Base-by-base conservation (phyloP, 352 stramenopile genomes). In the Phytopythium oedochilum region DNA sequence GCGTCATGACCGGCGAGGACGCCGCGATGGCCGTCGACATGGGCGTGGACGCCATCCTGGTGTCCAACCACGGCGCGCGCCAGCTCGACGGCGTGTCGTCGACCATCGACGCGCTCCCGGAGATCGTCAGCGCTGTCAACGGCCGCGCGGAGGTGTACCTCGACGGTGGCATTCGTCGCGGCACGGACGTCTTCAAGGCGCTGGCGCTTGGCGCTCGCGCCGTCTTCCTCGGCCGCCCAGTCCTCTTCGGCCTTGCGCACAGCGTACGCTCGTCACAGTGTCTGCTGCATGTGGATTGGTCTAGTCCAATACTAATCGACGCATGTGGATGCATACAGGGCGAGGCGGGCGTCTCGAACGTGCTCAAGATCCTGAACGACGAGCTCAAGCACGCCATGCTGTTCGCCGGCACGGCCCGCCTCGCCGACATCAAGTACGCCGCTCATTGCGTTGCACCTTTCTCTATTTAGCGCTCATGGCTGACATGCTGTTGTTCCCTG, bases 121-220 rank as follows among this genome's bases (percentile, higher is more conserved):
- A 96, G 38, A 82, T 98, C 40, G 86, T 96, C 2, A 61, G 70
- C 20, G 92, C 90, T 0, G 88, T 98, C 6, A 66, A 91, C 60
- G 69, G 75, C 20, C 68, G 85, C 28, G 82, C 76, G 1, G 88
- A 97, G 57, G 85, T 99, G 38, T 95, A 98, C 53, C 44, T 99
- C 38, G 96, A 99, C 60, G 89, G 94, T 28, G 96, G 96, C 20
- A 72, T 99, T 43, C 85, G 94, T 60, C 89, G 96, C 55, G 96
- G 96, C 35, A 98, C 94, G 3, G 96, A 99, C 64, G 89, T 96
- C 39, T 97, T 98, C 66, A 97, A 97, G 74, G 94, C 92, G 18
- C 66, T 98, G 18, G 94, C 93, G 4, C 71, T 98, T 38, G 94
- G 94, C 35, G 96, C 96, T 26, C 92, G 88, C 47, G 96, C 95